Conservation (phyloP, 2,329 filamentous ascomycete species). For the Onygena corvina region DNA sequence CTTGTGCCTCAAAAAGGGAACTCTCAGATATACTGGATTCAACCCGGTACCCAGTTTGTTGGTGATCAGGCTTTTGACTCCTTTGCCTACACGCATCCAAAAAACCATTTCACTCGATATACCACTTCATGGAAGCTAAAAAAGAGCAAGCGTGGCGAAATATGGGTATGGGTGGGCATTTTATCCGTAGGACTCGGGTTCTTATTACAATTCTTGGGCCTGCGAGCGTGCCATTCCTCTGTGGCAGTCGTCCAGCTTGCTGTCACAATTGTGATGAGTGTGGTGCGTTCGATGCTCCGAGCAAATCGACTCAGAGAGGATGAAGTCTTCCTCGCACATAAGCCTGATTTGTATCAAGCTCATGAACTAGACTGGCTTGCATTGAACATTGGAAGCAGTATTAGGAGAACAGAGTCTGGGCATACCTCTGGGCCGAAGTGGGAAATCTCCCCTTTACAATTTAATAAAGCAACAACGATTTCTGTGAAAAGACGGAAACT, state of each 20-base stretch:
- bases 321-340: slow-evolving; percentile 9
- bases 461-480: not conserved
- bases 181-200: slow-evolving; percentile 16
- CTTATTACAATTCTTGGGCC: slow-evolving; percentile 22
- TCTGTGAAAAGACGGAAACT: not conserved
- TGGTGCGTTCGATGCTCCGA: slow-evolving; percentile 19
- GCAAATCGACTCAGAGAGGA: slow-evolving; percentile 14
- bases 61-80: slow-evolving; percentile 9
- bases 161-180: not conserved
- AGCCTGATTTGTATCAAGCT: slow-evolving; percentile 7
- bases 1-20: not conserved
- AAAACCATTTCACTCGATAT: not conserved
- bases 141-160: not conserved
- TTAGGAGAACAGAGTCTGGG: not conserved
- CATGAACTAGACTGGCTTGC: slow-evolving; percentile 24
- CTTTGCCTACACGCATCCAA: slow-evolving; percentile 6
- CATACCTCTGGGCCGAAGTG: not conserved
- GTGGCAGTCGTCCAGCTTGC: slow-evolving; percentile 20
- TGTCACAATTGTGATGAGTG: slow-evolving; percentile 19
- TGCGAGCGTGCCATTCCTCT: slow-evolving; percentile 22
- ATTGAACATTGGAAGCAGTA: slow-evolving; percentile 6
- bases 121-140: not conserved
- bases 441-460: not conserved
- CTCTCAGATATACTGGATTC: slow-evolving; percentile 7
- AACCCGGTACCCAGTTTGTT: not conserved